Evolutionary conservation across 116 monocot genomes (phyloP).

Genomic region (Dioscorea cayenensis): DNA sequence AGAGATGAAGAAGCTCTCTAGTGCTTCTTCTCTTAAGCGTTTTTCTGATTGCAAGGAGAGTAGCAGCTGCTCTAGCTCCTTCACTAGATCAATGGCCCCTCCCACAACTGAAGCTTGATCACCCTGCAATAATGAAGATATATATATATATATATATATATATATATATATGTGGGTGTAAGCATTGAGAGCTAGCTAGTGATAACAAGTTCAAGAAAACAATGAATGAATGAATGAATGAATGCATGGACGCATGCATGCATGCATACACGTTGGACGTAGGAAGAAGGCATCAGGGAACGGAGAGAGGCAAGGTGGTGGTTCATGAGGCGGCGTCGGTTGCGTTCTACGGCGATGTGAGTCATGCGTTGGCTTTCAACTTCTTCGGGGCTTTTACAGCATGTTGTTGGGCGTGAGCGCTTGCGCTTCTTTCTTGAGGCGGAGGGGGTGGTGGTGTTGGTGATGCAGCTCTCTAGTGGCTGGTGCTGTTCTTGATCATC

Average conservation of each 20-base stretch:
- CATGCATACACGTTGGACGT: slow-evolving; percentile 49
- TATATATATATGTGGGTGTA: no score
- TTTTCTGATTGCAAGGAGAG: slow-evolving; percentile 62
- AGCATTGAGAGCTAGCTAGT: no score
- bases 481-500: slow-evolving; percentile 19
- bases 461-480: slow-evolving; percentile 44
- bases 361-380: slow-evolving; percentile 82
- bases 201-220: no score
- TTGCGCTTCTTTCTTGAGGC: slow-evolving; percentile 12
- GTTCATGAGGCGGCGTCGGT: slow-evolving; percentile 89
- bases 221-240: background rate
- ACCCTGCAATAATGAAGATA: slow-evolving; percentile 23
- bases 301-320: slow-evolving; percentile 68
- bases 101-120: slow-evolving; percentile 89
- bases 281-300: slow-evolving; percentile 70
- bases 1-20: slow-evolving; percentile 2
- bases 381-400: slow-evolving; percentile 38
- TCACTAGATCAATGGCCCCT: slow-evolving; percentile 85
- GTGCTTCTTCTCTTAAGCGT: background rate
- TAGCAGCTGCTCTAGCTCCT: slow-evolving; percentile 83
- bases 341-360: slow-evolving; percentile 90
- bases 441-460: slow-evolving; percentile 4
- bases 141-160: no score
- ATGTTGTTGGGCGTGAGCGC: slow-evolving; percentile 13
- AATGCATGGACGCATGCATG: background rate